Evolutionary conservation across 2,329 filamentous ascomycete genomes (phyloP), one percentile per base, ranked within the genome.

Genomic region (Magnaporthiopsis poae): DNA sequence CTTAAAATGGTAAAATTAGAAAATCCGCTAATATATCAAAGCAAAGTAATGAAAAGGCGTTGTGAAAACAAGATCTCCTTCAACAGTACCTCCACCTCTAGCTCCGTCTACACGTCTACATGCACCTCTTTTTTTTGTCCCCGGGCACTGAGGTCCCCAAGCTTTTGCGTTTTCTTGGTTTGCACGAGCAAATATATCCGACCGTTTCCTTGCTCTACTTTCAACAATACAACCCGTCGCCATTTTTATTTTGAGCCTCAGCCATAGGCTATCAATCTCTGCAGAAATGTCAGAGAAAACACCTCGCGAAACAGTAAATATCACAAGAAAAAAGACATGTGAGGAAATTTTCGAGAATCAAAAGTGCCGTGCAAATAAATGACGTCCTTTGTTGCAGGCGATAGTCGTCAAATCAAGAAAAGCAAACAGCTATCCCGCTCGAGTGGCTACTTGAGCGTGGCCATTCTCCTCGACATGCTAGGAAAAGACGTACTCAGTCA

Each of bases 391-490:
- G 13, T 46, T 46, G 15, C 15, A 46, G 39, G 3, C 13, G 39
- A 15, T 46, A 8, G 3, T 15, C 7, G 46, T 56, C 46, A 56
- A 56, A 46, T 46, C 39, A 56, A 56, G 5, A 56, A 8, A 11
- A 56, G 46, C n/a, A 25, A 25, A n/a, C 21, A 56, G n/a, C n/a
- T 25, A 56, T 11, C n/a, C 15, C 46, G 15, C 15, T 25, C 2
- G 46, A 9, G 18, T 11, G 46, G 18, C 69, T 69, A 74, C 67
- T 76, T 69, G 27, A 84, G 78, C 69, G 80, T 77, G n/a, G 82
- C 78, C 80, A 87, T 84, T 70, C 84, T 81, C 79, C 84, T 87
- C 29, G 86, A 86, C 87, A 89, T 89, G 74, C 86, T 88, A 69
- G 71, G 61, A 12, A 61, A 39, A 56, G 60, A 61, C 39, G n/a